Base-by-base conservation (phyloP, 495 filamentous ascomycete species). In the Physcia stellaris region DNA sequence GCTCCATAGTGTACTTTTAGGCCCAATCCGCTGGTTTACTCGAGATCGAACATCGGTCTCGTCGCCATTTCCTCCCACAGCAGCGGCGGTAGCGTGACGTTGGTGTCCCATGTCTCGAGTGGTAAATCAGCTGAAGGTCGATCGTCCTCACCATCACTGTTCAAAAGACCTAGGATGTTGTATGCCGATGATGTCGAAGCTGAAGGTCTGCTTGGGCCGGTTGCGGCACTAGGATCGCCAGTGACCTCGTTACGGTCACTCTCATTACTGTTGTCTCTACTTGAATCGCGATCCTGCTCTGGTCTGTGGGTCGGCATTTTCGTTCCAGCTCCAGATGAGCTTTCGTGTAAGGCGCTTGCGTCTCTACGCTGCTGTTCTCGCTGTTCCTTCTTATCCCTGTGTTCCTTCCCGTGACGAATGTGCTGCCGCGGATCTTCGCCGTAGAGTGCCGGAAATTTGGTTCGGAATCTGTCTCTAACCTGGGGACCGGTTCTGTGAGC, bases 381-480 rank as follows among this genome's bases (percentile, higher is more conserved):
- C n/a, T n/a, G n/a, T n/a, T n/a, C n/a, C n/a, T n/a, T n/a, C n/a
- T n/a, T n/a, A n/a, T n/a, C n/a, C n/a, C n/a, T n/a, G n/a, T n/a
- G n/a, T n/a, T n/a, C n/a, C n/a, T n/a, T n/a, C n/a, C n/a, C n/a
- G n/a, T n/a, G n/a, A n/a, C n/a, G n/a, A n/a, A n/a, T n/a, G n/a
- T n/a, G n/a, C n/a, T n/a, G n/a, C n/a, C n/a, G n/a, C n/a, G n/a
- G n/a, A n/a, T 21, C 35, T 37, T 49, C 32, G 17, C 47, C 68
- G 51, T 82, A 90, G 33, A 77, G 70, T 26, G 81, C 73, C 5
- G 85, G 83, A 45, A 79, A 86, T 37, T 78, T 80, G 42, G 81
- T 86, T 15, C 86, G 70, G 37, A 92, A 79, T 5, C 85, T 68
- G 56, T 94, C 86, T 34, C 86, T 66, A 10, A 94, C 60, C 50